Evolutionary conservation across 345 rosid genomes (phyloP), one percentile per base, ranked within the genome.

Genomic region (Citrus mangshanensis): DNA sequence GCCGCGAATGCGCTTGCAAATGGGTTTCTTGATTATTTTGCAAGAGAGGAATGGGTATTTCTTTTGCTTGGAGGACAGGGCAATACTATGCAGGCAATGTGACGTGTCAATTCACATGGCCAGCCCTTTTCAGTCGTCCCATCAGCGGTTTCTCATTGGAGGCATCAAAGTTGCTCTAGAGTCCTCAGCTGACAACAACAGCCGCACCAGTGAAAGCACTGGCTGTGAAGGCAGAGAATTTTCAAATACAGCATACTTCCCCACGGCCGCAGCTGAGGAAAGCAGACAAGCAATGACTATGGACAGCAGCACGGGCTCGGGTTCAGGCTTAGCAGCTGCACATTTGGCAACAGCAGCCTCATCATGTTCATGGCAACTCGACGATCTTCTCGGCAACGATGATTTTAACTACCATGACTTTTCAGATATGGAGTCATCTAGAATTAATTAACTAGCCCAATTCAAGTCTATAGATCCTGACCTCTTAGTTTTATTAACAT

Each of bases 1-100:
- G 67, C 37, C 6, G 37, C 18, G 30, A 63, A 18, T 2, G 51
- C 18, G 16, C 1, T 4, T 14, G 32, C 35, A 28, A 1, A 27
- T 27, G 34, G 21, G 35, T 28, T n/a, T 28, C 5, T 4, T 63
- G 37, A 28, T 28, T 32, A 3, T 14, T 28, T 63, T 61, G 79
- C 80, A 76, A 81, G 83, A 56, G 34, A 68, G 56, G 16, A 80
- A 64, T 46, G 86, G 77, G 2, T 73, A 56, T 71, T 38, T 83
- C 51, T 83, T 83, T 76, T 83, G 83, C 79, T 80, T 83, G 81
- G 79, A 83, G 81, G 83, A 83, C 46, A 77, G 81, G 73, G 79
- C 81, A 32, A 51, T 83, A 25, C 40, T 83, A 27, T 83, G 83
- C 77, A 73, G 46, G 76, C 18, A 73, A 1, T 80, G 81, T 34